phyloP scores from a whole-genome alignment of 169 alveolate genomes.

The Besnoitia besnoiti region DNA sequence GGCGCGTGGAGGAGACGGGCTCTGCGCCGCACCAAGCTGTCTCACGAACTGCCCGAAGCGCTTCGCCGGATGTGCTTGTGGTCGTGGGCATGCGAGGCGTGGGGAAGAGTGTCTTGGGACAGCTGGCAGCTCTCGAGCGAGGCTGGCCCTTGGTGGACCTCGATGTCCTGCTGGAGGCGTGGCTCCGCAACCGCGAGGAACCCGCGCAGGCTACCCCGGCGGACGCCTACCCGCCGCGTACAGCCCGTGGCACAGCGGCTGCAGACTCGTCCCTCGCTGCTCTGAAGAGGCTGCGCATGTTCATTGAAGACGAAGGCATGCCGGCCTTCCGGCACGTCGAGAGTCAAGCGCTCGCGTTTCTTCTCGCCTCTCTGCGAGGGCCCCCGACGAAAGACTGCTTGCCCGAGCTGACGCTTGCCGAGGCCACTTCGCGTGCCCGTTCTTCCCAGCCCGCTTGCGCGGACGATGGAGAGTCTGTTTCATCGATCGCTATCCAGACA shows the following conservation, averaged over 20 bases:
- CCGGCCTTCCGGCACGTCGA: background rate
- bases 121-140: background rate
- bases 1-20: too few relatives aligned
- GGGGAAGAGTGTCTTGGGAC: constrained; percentile 1
- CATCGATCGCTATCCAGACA: too few relatives aligned
- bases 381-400: background rate
- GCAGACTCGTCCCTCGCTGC: background rate
- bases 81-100: constrained; percentile 9
- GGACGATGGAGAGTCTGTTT: too few relatives aligned
- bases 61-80: background rate
- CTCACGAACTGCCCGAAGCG: background rate
- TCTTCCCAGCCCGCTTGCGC: too few relatives aligned
- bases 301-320: background rate
- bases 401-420: too few relatives aligned
- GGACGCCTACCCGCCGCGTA: too few relatives aligned
- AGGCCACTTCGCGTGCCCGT: too few relatives aligned
- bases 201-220: background rate
- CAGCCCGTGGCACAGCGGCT: too few relatives aligned
- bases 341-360: background rate
- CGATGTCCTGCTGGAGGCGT: background rate
- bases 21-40: too few relatives aligned
- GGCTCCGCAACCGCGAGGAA: background rate
- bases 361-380: background rate
- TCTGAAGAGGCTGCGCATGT: background rate
- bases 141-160: background rate